Percentiles rank a stretch among this genome's conserved stretches.
These are phyloP conservation scores for Pyronema domesticum DNA, from an alignment of 495 filamentous ascomycete genomes.

Conservation along the genomic window DNA sequence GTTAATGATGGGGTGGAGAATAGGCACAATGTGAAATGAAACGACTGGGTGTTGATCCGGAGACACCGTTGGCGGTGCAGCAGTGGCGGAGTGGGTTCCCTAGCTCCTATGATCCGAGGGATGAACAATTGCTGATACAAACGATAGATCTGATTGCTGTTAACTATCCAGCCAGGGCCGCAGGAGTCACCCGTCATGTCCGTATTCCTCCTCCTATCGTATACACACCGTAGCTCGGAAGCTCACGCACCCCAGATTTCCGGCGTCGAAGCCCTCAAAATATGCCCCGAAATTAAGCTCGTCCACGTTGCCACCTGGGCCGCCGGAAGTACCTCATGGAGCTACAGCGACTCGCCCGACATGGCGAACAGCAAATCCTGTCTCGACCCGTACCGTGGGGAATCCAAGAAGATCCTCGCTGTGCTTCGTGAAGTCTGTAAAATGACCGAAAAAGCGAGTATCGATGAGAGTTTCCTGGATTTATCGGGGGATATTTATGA, in stretches of 20 bases:
- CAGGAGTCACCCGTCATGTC: constrained; percentile 53
- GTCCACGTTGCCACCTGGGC: constrained; percentile 80
- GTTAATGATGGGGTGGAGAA: background rate
- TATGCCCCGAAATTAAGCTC: constrained; percentile 59
- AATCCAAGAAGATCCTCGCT: constrained; percentile 66
- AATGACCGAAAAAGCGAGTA: constrained; percentile 62
- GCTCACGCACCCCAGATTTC: constrained; percentile 7
- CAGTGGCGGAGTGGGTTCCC: constrained; percentile 39
- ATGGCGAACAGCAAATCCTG: constrained; percentile 85
- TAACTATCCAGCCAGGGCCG: constrained; percentile 78
- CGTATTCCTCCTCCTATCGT: constrained; percentile 22
- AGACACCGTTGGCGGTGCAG: constrained; percentile 79
- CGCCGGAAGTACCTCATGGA: constrained; percentile 81
- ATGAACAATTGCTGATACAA: background rate
- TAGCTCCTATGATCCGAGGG: constrained; percentile 25
- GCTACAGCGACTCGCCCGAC: constrained; percentile 55
- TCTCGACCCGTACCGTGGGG: constrained; percentile 74
- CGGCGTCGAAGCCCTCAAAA: constrained; percentile 65
- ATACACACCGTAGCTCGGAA: background rate
- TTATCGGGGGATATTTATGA: constrained; percentile 43
- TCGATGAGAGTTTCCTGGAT: constrained; percentile 77
- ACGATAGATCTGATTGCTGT: constrained; percentile 70
- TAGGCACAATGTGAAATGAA: constrained; percentile 83
- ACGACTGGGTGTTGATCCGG: constrained; percentile 52
- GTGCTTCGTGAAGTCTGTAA: constrained; percentile 62